These are phyloP conservation scores for Isatis lusitanica DNA, from an alignment of 441 rosid species.

Conservation along the genomic window DNA sequence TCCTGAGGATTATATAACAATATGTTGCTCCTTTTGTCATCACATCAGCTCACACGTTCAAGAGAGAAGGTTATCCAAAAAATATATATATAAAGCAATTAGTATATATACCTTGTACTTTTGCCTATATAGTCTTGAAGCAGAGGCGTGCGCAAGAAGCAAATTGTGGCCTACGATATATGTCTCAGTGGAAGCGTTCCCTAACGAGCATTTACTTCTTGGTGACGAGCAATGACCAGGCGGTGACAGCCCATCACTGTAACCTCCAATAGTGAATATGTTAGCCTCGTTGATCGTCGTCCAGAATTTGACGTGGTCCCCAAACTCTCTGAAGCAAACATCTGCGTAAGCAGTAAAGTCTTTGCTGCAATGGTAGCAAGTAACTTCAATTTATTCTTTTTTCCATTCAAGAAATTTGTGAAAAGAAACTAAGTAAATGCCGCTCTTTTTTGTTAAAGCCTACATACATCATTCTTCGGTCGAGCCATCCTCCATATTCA, in stretches of 20 bases:
- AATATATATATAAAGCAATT: not conserved
- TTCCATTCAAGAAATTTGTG: not conserved
- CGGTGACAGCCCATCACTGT: slow-evolving; percentile 45
- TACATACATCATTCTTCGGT: slow-evolving; percentile 65
- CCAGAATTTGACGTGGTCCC: slow-evolving; percentile 59
- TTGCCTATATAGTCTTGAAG: slow-evolving; percentile 30
- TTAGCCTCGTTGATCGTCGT: slow-evolving; percentile 67
- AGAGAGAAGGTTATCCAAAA: not conserved
- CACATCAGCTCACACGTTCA: not conserved
- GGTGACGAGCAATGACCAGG: slow-evolving; percentile 53
- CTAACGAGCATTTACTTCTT: slow-evolving; percentile 39
- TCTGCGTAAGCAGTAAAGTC: slow-evolving; percentile 48
- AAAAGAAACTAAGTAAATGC: not conserved
- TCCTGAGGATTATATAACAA: not conserved
- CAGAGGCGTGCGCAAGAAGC: slow-evolving; percentile 52
- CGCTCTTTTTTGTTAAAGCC: not conserved
- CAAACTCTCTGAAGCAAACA: slow-evolving; percentile 57
- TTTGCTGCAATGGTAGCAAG: slow-evolving; percentile 42
- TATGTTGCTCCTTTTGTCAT: not conserved
- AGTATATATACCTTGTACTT: slow-evolving; percentile 45
- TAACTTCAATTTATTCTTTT: not conserved
- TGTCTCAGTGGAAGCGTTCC: slow-evolving; percentile 65
- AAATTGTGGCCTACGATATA: slow-evolving; percentile 51
- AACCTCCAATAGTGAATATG: slow-evolving; percentile 50
- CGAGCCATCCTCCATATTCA: slow-evolving; percentile 67